phyloP scores from a whole-genome alignment of 257 asterid genomes.

The Lycium ferocissimum region DNA sequence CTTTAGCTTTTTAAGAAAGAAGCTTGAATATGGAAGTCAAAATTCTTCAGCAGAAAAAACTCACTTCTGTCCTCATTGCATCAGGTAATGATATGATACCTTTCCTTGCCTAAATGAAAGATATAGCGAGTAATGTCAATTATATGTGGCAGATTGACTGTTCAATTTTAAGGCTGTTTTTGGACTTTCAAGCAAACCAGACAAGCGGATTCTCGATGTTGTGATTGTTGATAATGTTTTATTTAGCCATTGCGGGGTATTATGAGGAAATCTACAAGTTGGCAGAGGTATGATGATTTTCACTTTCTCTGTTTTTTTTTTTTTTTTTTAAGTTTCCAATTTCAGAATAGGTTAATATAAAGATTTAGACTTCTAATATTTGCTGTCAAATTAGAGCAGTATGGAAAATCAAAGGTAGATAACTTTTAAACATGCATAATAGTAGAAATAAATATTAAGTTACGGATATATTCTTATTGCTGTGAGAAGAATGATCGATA shows the following conservation, averaged over 20 bases:
- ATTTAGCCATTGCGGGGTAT: background rate
- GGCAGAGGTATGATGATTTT: background rate
- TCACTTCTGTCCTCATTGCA: too few relatives aligned
- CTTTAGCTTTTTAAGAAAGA: too few relatives aligned
- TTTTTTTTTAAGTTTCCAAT: too few relatives aligned
- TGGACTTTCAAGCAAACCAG: background rate
- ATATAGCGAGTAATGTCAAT: background rate
- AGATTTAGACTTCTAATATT: background rate
- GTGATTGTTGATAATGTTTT: background rate
- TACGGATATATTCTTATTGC: background rate
- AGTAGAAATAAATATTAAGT: too few relatives aligned
- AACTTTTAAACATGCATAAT: background rate
- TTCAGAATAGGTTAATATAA: background rate
- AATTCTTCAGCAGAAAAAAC: too few relatives aligned
- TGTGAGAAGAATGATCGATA: slow-evolving; percentile 58
- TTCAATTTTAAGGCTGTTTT: too few relatives aligned
- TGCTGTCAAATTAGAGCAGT: background rate
- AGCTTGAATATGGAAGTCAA: too few relatives aligned
- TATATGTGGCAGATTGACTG: background rate
- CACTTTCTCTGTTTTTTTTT: background rate
- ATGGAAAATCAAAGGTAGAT: background rate
- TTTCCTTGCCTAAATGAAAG: background rate
- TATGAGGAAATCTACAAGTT: background rate
- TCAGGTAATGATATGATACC: background rate
- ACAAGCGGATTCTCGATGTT: background rate